phyloP scores from a whole-genome alignment of 805 yeast genomes.

The Cyberlindnera mycetangii region DNA sequence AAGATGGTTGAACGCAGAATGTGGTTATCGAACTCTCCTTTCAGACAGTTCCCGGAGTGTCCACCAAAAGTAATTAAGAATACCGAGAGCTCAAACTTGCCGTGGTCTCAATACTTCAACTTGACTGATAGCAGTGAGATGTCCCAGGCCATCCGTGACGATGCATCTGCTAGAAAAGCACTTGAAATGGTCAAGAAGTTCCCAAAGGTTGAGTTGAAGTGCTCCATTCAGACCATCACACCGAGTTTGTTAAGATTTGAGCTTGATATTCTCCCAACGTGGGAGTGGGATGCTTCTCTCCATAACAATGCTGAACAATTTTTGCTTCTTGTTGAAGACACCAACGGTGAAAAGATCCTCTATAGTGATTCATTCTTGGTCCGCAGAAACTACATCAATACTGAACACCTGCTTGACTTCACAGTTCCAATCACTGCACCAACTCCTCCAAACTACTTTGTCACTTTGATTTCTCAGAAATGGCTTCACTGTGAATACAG shows the following conservation, averaged over 20 bases:
- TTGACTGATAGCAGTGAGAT: slow-evolving; percentile 69
- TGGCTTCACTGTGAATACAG: slow-evolving; percentile 79
- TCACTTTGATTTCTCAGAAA: slow-evolving; percentile 69
- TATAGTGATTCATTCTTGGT: slow-evolving; percentile 54
- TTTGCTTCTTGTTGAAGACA: slow-evolving; percentile 72
- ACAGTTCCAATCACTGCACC: slow-evolving; percentile 55
- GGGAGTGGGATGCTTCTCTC: slow-evolving; percentile 69
- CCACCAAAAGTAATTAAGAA: slow-evolving; percentile 68
- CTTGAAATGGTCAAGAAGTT: slow-evolving; percentile 63
- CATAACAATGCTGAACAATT: slow-evolving; percentile 71
- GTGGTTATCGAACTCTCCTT: slow-evolving; percentile 85
- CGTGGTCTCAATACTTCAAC: slow-evolving; percentile 76
- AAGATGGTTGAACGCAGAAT: slow-evolving; percentile 76
- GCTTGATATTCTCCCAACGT: slow-evolving; percentile 64
- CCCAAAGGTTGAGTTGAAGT: slow-evolving; percentile 62
- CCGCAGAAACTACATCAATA: slow-evolving; percentile 43
- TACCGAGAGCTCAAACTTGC: slow-evolving; percentile 76
- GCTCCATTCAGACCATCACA: slow-evolving; percentile 75
- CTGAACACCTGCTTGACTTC: slow-evolving; percentile 60
- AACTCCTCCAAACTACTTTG: slow-evolving; percentile 70
- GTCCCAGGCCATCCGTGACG: slow-evolving; percentile 76
- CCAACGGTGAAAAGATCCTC: slow-evolving; percentile 76
- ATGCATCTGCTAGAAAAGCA: slow-evolving; percentile 57
- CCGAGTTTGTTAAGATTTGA: slow-evolving; percentile 63
- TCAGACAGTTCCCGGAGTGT: slow-evolving; percentile 75